Conservation (phyloP, 257 asterid genomes). For the Ballota nigra region DNA sequence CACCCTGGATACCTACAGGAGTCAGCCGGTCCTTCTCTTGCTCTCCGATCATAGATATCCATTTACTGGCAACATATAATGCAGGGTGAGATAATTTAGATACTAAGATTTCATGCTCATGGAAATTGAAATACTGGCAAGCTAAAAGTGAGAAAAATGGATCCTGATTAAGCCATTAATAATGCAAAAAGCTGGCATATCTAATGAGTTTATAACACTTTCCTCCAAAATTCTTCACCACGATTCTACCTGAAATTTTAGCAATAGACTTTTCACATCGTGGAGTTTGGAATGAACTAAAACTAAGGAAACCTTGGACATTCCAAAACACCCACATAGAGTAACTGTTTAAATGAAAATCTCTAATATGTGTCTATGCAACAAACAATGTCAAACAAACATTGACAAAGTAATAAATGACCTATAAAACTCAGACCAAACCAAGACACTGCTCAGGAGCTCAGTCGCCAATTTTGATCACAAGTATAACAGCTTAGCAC, state of each 20-base stretch:
- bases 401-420: background rate
- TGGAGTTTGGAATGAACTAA: constrained; percentile 14
- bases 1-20: constrained; percentile 61
- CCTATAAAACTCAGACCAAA: background rate
- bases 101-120: constrained; percentile 5
- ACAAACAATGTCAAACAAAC: background rate
- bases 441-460: background rate
- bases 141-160: background rate
- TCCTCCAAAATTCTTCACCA: constrained; percentile 6
- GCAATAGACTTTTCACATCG: background rate
- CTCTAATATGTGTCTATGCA: background rate
- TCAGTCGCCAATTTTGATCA: background rate
- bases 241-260: constrained; percentile 1
- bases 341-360: constrained; percentile 2
- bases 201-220: background rate
- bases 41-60: constrained; percentile 88
- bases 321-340: background rate
- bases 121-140: constrained; percentile 4
- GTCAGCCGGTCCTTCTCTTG: constrained; percentile 92
- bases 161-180: background rate
- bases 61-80: constrained; percentile 60
- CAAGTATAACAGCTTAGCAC: constrained; percentile 1
- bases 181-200: background rate
- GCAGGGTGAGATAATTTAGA: constrained; percentile 26
- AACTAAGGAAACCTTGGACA: too few species aligned